Conservation (phyloP, 148 eudicot species). For the Silene conica region DNA sequence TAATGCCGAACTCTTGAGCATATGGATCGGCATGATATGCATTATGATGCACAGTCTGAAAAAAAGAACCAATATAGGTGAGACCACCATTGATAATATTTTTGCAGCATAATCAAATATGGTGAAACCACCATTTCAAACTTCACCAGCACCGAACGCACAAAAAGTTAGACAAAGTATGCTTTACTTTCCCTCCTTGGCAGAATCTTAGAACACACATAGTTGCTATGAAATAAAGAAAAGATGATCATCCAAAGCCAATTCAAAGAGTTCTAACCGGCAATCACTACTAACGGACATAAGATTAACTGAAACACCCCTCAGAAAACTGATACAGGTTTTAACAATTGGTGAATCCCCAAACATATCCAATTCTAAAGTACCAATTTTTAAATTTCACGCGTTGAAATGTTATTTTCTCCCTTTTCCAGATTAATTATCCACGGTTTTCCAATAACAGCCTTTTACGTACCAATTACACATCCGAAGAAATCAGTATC, state of each 20-base stretch:
- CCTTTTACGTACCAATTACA: not conserved
- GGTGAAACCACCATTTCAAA: not conserved
- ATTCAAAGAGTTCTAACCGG: not conserved
- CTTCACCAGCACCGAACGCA: not conserved
- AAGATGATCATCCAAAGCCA: not conserved
- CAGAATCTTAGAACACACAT: too few relatives aligned
- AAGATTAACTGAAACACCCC: not conserved
- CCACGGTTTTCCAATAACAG: not conserved
- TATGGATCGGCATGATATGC: slow-evolving; percentile 61
- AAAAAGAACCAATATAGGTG: slow-evolving; percentile 4
- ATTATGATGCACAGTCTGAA: slow-evolving; percentile 73
- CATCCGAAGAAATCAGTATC: not conserved
- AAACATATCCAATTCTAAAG: too few relatives aligned
- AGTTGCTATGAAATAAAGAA: not conserved
- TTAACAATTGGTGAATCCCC: too few relatives aligned
- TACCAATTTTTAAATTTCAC: too few relatives aligned
- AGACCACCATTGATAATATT: slow-evolving; percentile 3
- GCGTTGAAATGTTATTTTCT: not conserved
- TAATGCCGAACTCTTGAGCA: slow-evolving; percentile 80
- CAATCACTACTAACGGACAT: not conserved
- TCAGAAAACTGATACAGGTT: too few relatives aligned
- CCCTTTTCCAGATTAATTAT: not conserved
- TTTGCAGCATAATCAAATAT: not conserved
- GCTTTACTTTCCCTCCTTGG: too few relatives aligned
- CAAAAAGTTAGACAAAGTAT: not conserved